Base-by-base conservation (phyloP, 495 filamentous ascomycete genomes). In the Podospora tetraspora region DNA sequence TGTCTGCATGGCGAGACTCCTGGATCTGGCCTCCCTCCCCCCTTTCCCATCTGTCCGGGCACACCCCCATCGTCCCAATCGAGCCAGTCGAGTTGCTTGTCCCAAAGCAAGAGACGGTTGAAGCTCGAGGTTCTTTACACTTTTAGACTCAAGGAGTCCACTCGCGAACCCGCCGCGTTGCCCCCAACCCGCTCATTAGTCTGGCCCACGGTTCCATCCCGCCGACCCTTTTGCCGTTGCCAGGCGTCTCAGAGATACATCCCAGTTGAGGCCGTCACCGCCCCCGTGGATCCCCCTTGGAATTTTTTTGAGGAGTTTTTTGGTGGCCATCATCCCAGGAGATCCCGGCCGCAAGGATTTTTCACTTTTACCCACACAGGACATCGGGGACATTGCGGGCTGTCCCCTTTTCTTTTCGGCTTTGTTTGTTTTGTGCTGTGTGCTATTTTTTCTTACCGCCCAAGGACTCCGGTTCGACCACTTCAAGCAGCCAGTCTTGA, bases 341-440 rank as follows among this genome's bases (percentile, higher is more conserved):
- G 66, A 73, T 72, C 75, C 75, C 70, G 72, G 74, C 73, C 71
- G 61, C 72, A 76, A 66, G 67, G 66, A 73, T 73, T 75, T 75
- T 72, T 67, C 67, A 61, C 13, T 68, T 74, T 68, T 73, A 65
- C 64, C 70, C 68, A 66, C 68, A 66, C 67, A 65, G 73, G 74
- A 71, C 63, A 59, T 25, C 58, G 23, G 65, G 58, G 34, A 24
- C 58, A 52, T 23, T 61, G n/a, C 57, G 52, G 43, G 57, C 66
- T 27, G 37, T 63, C 58, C 58, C 34, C 59, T 68, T 59, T 72
- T 66, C 32, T 68, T 64, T 70, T 62, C 64, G 63, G 58, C 23
- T 67, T 67, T 72, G 66, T 67, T 58, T 63, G 58, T 71, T 74
- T 72, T 68, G 59, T 59, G 64, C 67, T 73, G 72, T 69, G 70